Evolutionary conservation across 345 rosid genomes (phyloP).

Genomic region (Passiflora organensis): DNA sequence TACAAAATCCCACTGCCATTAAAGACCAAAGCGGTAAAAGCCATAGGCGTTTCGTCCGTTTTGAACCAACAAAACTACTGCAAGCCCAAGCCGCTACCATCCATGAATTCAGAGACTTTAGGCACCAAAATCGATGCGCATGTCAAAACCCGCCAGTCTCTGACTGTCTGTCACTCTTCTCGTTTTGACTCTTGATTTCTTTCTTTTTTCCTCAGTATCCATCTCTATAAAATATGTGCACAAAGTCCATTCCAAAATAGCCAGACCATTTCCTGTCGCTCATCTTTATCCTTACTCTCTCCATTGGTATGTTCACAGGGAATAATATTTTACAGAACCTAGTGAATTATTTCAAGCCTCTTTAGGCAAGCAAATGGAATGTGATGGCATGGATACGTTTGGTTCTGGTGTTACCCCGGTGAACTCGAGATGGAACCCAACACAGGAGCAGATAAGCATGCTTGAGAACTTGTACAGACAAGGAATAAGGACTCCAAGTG

Average conservation of each 20-base stretch:
- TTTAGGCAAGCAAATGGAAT: constrained; percentile 17
- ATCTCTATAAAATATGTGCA: no score
- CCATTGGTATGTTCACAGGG: no score
- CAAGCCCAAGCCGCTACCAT: constrained; percentile 55
- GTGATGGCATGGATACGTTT: constrained; percentile 12
- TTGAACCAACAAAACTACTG: constrained; percentile 7
- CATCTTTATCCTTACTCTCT: no score
- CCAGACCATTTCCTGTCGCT: no score
- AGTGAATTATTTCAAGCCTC: no score
- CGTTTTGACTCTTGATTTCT: neutral
- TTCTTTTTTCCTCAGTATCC: neutral
- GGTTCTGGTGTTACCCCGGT: no score
- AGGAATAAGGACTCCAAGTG: constrained; percentile 82
- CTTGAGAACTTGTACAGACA: constrained; percentile 65
- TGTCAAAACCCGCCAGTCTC: constrained; percentile 46
- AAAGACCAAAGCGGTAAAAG: neutral
- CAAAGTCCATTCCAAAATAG: no score
- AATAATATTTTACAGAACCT: no score
- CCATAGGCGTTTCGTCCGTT: constrained; percentile 4
- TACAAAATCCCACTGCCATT: constrained; percentile 3
- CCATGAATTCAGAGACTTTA: constrained; percentile 93
- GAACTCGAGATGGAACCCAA: constrained; percentile 76
- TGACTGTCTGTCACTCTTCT: neutral
- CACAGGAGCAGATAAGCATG: constrained; percentile 71
- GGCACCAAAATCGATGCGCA: constrained; percentile 92